Evolutionary conservation across 768 basidiomycete genomes (phyloP).

Genomic region (Cyclocybe cylindracea): DNA sequence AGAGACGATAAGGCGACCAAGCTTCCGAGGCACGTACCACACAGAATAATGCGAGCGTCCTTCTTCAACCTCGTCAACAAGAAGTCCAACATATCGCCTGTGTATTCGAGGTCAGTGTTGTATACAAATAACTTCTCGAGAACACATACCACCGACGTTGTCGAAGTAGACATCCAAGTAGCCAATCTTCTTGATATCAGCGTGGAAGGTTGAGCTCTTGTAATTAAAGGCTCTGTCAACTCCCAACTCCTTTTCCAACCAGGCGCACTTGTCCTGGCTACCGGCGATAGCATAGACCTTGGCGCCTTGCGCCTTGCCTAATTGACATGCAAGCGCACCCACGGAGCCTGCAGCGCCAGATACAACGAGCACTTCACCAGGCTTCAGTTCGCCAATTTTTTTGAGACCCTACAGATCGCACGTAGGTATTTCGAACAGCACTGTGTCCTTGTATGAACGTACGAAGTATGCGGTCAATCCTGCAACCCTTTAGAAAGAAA

Average conservation of each 20-base stretch:
- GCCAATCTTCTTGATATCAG: constrained; percentile 77
- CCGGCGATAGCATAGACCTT: constrained; percentile 91
- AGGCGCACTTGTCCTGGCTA: constrained; percentile 77
- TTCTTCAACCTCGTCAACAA: constrained; percentile 73
- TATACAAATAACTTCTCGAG: neutral
- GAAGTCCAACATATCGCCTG: constrained; percentile 79
- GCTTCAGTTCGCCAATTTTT: constrained; percentile 77
- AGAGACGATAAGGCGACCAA: neutral
- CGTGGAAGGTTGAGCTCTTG: constrained; percentile 70
- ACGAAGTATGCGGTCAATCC: constrained; percentile 93
- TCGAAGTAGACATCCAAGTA: constrained; percentile 87
- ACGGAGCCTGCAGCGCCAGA: constrained; percentile 93
- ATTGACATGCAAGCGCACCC: constrained; percentile 81
- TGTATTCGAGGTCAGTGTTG: too few species aligned
- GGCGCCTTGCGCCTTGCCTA: constrained; percentile 78
- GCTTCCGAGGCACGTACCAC: constrained; percentile 52
- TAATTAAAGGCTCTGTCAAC: constrained; percentile 87
- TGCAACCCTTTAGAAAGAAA: constrained; percentile 21
- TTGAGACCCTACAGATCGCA: constrained; percentile 62
- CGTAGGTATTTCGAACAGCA: too few species aligned
- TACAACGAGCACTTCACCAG: constrained; percentile 82
- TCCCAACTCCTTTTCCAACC: constrained; percentile 84
- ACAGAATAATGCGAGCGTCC: constrained; percentile 76
- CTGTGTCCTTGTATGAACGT: constrained; percentile 14
- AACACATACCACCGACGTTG: constrained; percentile 62